phyloP scores from a whole-genome alignment of 345 rosid genomes.

The Combretum micranthum region DNA sequence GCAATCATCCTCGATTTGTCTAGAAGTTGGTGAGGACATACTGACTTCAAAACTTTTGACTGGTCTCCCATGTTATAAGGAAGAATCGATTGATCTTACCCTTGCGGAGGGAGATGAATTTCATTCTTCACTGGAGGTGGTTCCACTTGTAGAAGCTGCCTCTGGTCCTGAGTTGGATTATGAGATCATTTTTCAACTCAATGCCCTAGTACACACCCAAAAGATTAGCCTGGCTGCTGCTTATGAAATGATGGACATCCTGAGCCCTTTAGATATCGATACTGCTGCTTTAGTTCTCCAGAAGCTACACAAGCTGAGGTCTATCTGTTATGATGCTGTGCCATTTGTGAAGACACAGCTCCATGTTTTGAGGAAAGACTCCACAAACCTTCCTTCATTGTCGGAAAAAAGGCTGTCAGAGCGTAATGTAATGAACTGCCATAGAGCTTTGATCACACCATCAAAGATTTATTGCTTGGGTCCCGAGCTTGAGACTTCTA shows the following conservation, averaged over 20 bases:
- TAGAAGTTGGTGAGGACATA: slow-evolving; percentile 41
- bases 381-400: slow-evolving; percentile 29
- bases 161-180: slow-evolving; percentile 38
- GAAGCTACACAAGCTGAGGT: slow-evolving; percentile 58
- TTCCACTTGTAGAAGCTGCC: slow-evolving; percentile 49
- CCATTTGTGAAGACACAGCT: slow-evolving; percentile 41
- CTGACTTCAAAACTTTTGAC: slow-evolving; percentile 33
- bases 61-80: slow-evolving; percentile 47
- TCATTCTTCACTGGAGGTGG: slow-evolving; percentile 37
- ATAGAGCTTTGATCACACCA: slow-evolving; percentile 79
- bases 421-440: slow-evolving; percentile 65
- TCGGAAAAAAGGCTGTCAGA: slow-evolving; percentile 29
- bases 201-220: slow-evolving; percentile 70
- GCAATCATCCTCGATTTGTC: slow-evolving; percentile 52
- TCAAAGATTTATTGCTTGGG: slow-evolving; percentile 81
- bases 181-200: slow-evolving; percentile 76
- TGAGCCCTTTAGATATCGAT: slow-evolving; percentile 33
- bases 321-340: slow-evolving; percentile 59
- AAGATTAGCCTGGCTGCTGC: slow-evolving; percentile 62
- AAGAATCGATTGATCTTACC: slow-evolving; percentile 25
- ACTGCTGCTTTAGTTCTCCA: slow-evolving; percentile 47
- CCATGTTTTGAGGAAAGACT: slow-evolving; percentile 29
- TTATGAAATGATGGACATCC: slow-evolving; percentile 38
- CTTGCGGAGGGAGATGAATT: slow-evolving; percentile 38
- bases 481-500: slow-evolving; percentile 85